Percentiles rank a stretch among this genome's conserved stretches.
These are phyloP conservation scores for Datura wrightii DNA, from an alignment of 257 asterid species.

Conservation along the genomic window DNA sequence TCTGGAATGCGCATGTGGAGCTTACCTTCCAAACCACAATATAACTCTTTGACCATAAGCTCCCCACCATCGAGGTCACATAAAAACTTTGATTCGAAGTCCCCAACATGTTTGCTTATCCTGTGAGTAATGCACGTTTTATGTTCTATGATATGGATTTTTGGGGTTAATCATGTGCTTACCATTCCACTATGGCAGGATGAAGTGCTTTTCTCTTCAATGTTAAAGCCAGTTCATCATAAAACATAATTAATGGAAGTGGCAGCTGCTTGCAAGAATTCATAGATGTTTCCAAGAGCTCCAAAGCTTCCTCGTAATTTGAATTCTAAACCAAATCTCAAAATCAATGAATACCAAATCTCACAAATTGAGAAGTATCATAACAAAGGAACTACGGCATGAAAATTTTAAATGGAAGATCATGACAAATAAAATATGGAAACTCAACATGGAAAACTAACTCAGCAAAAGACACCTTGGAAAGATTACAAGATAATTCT, in stretches of 20 bases:
- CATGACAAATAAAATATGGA: slow-evolving; percentile 7
- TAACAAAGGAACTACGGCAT: neutral
- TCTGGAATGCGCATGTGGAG: slow-evolving; percentile 22
- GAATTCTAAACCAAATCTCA: slow-evolving; percentile 55
- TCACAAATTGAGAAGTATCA: slow-evolving; percentile 26
- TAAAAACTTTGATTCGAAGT: slow-evolving; percentile 71
- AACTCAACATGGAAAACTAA: neutral
- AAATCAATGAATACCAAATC: slow-evolving; percentile 37
- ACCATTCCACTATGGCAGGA: slow-evolving; percentile 78
- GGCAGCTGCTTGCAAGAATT: slow-evolving; percentile 80
- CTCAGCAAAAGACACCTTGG: neutral
- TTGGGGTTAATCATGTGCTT: slow-evolving; percentile 32
- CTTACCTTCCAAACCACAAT: slow-evolving; percentile 72
- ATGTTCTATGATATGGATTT: neutral
- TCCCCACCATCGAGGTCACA: slow-evolving; percentile 67
- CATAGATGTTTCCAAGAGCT: slow-evolving; percentile 69
- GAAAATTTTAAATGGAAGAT: neutral
- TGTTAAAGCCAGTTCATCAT: slow-evolving; percentile 70
- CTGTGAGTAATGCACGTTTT: slow-evolving; percentile 40
- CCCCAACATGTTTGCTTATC: slow-evolving; percentile 79
- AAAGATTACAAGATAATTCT: slow-evolving; percentile 14
- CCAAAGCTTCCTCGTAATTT: slow-evolving; percentile 82
- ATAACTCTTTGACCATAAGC: slow-evolving; percentile 51
- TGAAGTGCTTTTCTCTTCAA: slow-evolving; percentile 68
- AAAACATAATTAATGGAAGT: slow-evolving; percentile 70